Base-by-base conservation (phyloP, 331 rosid genomes). In the Acacia pycnantha region DNA sequence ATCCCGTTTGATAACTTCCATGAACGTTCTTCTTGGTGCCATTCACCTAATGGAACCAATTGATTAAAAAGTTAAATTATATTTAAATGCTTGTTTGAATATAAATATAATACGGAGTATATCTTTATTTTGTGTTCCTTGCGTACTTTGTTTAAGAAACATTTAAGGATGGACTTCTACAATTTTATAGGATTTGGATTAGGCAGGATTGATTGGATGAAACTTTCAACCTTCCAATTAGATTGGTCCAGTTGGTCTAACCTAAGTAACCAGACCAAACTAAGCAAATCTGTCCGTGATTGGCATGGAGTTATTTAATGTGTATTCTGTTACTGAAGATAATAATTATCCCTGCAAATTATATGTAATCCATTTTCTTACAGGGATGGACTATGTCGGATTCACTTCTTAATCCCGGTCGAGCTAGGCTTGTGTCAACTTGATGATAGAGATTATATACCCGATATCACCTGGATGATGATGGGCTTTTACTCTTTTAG, bases 381-480 rank as follows among this genome's bases (percentile, higher is more conserved):
- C 85, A 96, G 99, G 99, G 99, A 48, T 95, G 99, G 99, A 87
- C 88, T 72, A 93, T 95, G 99, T 92, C 98, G 58, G 98, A 93
- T 75, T 91, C 98, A 70, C 97, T 83, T 74, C 91, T 95, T 78
- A 95, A 95, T 89, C 99, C 99, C 5, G 99, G 99, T 68, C 90
- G 97, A 79, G 97, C 99, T 78, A 93, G 98, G 86, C 79, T 94
- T 5, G 77, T 83, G 18, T 79, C 65, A 82, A 81, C 50, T 78
- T 74, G 83, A 84, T 73, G 67, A 77, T 66, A 8, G 46, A 81
- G 85, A 80, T 82, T 80, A 74, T 84, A 71, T 78, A 53, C 68
- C 11, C 56, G 56, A 65, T 77, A 53, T 70, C 47, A 41, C 83
- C 53, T 73, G 74, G 51, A 64, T 69, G 87, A 73, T 76, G 84